phyloP scores from a whole-genome alignment of 225 moss, liverwort and hornwort genomes.

The Antitrichia curtipendula region DNA sequence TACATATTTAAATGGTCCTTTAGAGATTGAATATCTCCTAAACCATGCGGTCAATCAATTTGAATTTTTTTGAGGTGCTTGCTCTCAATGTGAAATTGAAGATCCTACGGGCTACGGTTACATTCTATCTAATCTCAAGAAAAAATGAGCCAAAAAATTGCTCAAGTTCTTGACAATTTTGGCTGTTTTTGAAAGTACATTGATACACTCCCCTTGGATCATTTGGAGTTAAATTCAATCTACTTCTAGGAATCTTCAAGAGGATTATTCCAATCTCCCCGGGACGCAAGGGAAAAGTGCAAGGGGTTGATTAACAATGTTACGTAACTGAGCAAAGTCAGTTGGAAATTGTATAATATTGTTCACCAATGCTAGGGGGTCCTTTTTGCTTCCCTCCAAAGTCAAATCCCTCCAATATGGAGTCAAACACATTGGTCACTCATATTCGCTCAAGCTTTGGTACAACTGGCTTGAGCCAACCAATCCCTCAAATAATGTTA shows the following conservation, averaged over 20 bases:
- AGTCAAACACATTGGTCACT: too few species aligned
- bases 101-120: not conserved
- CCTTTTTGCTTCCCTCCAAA: too few species aligned
- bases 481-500: too few species aligned
- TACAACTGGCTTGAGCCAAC: too few species aligned
- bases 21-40: not conserved
- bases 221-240: not conserved
- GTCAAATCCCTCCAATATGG: too few species aligned
- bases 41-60: accelerated
- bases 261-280: not conserved
- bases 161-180: not conserved
- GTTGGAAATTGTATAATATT: too few species aligned
- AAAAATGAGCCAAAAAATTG: not conserved
- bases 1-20: too few species aligned
- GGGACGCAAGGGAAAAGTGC: not conserved
- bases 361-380: too few species aligned
- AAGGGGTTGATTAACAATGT: not conserved
- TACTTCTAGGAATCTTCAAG: not conserved
- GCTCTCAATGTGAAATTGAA: not conserved
- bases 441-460: too few species aligned
- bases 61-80: not conserved
- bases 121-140: not conserved
- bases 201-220: too few species aligned
- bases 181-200: not conserved
- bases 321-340: not conserved